Percentiles rank a stretch among this genome's conserved stretches.
phyloP scores from a whole-genome alignment of 306 rosid species.

The Cucurbita ficifolia region DNA sequence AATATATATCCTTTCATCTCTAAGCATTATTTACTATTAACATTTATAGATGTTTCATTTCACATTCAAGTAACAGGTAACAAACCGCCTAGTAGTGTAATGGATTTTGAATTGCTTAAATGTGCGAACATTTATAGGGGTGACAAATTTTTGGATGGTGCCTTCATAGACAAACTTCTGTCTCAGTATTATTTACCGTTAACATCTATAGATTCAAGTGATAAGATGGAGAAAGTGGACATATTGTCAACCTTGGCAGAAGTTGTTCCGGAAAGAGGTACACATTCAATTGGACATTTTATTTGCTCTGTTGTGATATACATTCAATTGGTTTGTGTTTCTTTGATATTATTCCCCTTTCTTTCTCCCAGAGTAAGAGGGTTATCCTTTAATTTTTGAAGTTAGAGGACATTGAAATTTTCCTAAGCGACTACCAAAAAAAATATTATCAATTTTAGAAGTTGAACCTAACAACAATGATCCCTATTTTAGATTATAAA shows the following conservation, averaged over 20 bases:
- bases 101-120: background rate
- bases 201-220: constrained; percentile 19
- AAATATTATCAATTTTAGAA: constrained; percentile 67
- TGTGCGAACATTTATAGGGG: constrained; percentile 1
- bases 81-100: background rate
- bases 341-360: background rate
- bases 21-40: background rate
- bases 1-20: background rate
- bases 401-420: constrained; percentile 86
- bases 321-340: background rate
- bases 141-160: background rate
- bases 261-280: constrained; percentile 91
- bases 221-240: constrained; percentile 79
- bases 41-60: constrained; percentile 8
- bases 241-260: constrained; percentile 84
- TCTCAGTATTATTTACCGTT: too few relatives aligned
- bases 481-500: constrained; percentile 30
- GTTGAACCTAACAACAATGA: constrained; percentile 83
- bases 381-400: background rate
- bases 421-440: constrained; percentile 66
- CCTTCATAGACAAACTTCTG: background rate
- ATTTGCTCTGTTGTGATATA: background rate
- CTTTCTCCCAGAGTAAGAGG: background rate
- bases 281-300: background rate
- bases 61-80: constrained; percentile 1